These are phyloP conservation scores for Schrenkiella parvula DNA, from an alignment of 345 rosid genomes.

Conservation along the genomic window DNA sequence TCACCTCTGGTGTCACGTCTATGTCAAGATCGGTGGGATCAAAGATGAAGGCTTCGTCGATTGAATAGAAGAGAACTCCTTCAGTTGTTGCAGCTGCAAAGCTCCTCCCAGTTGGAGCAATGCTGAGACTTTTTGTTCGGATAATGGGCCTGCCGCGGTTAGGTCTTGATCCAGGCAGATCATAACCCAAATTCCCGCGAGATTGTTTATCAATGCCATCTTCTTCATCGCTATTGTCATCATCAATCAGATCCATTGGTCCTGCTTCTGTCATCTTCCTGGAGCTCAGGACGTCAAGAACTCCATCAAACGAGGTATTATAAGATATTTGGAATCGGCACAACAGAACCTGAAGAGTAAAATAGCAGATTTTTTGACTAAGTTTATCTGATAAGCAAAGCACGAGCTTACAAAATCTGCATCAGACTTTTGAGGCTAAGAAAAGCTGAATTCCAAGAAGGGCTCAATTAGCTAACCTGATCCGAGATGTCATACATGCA, in stretches of 20 bases:
- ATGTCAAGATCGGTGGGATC: slow-evolving; percentile 98
- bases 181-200: slow-evolving; percentile 67
- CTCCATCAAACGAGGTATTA: slow-evolving; percentile 87
- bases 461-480: slow-evolving; percentile 57
- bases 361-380: neutral
- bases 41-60: slow-evolving; percentile 85
- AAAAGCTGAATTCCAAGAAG: neutral
- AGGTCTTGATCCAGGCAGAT: slow-evolving; percentile 86
- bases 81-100: slow-evolving; percentile 97
- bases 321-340: slow-evolving; percentile 81
- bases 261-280: slow-evolving; percentile 97
- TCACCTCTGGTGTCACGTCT: slow-evolving; percentile 94
- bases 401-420: neutral
- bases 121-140: slow-evolving; percentile 75
- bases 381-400: slow-evolving; percentile 6
- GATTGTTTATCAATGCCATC: slow-evolving; percentile 80
- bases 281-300: slow-evolving; percentile 88
- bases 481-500: slow-evolving; percentile 96
- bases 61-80: slow-evolving; percentile 84
- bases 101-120: slow-evolving; percentile 93
- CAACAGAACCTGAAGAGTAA: slow-evolving; percentile 59
- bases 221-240: slow-evolving; percentile 73
- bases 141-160: slow-evolving; percentile 77
- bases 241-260: slow-evolving; percentile 87
- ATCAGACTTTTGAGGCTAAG: neutral